phyloP scores from a whole-genome alignment of 169 alveolate species.

The Eimeria sp. region DNA sequence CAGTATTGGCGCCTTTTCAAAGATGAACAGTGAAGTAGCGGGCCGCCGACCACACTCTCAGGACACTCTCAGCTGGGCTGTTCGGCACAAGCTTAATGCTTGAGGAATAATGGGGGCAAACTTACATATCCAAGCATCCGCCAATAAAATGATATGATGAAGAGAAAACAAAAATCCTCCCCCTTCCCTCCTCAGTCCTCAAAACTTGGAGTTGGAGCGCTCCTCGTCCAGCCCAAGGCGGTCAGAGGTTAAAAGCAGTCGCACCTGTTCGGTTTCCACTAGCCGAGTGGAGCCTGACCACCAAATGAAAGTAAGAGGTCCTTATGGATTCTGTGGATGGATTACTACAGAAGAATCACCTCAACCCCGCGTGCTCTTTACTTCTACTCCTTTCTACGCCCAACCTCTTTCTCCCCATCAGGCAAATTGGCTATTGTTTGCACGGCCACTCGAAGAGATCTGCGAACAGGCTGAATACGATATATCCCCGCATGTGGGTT shows the following conservation, averaged over 20 bases:
- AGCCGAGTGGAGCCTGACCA: background rate
- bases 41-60: background rate
- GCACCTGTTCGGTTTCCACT: background rate
- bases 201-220: background rate
- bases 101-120: background rate
- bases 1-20: background rate
- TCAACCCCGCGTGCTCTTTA: background rate
- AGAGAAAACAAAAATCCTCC: background rate
- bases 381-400: background rate
- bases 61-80: background rate
- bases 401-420: background rate
- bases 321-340: background rate
- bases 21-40: background rate
- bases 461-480: background rate
- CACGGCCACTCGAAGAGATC: background rate
- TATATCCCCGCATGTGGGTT: background rate
- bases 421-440: no score
- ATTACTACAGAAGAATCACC: background rate
- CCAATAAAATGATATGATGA: background rate
- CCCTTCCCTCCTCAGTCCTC: background rate
- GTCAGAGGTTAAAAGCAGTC: background rate
- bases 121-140: background rate
- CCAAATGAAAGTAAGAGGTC: background rate
- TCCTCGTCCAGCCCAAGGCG: background rate
- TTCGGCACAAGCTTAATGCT: background rate